Evolutionary conservation across 1,139 yeast species (phyloP), one percentile per base, ranked within the genome.

Genomic region (Blastobotrys apis): DNA sequence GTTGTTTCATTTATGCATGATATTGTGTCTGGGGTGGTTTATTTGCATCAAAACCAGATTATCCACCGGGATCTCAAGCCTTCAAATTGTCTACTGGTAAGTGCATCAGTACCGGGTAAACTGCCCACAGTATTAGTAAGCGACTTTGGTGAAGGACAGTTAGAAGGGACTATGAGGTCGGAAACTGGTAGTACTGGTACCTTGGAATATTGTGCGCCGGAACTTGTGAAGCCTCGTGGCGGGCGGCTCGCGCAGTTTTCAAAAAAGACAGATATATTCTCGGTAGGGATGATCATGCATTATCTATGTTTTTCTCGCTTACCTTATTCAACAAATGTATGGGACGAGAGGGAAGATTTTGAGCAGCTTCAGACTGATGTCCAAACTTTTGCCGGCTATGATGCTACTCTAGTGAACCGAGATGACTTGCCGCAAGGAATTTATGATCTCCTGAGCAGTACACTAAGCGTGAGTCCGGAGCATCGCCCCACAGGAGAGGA

Each of bases 41-140:
- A 84, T 58, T 67, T 88, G 43, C 96, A 88, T 62, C 68, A 69
- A 13, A 76, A 80, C 49, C 88, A 86, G 23, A 80, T 87, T 31
- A 74, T 88, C 16, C 97, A 88, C 57, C 72, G 96, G 19, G 97
- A 88, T 60, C 69, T 88, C 50, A 88, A 88, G 56, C 95, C 96
- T 0, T 84, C 94, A 0, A 88, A 88, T 55, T 86, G 95, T 62
- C 67, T 88, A 25, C 64, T 87, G 40, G 59, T 65, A 1, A 58
- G 59, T 23, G 71, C 68, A 47, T 55, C 51, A 43, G 45, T 51
- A 47, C 26, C 37, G 12, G 53, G 48, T 4, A 55, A 47, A 22
- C 65, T 82, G 5, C 95, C 95, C 0, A 75, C 74, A 19, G 77
- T 85, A 0, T 70, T 86, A 16, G 92, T 88, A 9, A 82, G 94